phyloP scores from a whole-genome alignment of 1,284 basidiomycete species.

The Cystobasidiaceae sp. region DNA sequence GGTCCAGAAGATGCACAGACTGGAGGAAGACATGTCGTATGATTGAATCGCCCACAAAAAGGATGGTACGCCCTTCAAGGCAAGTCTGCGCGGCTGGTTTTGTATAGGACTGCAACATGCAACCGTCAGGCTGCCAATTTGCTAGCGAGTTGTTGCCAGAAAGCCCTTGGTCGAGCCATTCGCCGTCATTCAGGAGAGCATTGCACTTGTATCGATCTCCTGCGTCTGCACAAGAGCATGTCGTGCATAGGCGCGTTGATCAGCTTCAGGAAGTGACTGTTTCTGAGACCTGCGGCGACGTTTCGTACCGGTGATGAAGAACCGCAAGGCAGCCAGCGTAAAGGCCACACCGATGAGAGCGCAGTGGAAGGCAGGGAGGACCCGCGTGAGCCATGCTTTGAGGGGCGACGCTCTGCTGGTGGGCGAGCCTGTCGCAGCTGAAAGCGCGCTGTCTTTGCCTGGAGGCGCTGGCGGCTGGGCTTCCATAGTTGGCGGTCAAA shows the following conservation, averaged over 20 bases:
- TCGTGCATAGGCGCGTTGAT: background rate
- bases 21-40: slow-evolving; percentile 74
- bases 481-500: too few species aligned
- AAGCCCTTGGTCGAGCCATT: slow-evolving; percentile 63
- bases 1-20: slow-evolving; percentile 59
- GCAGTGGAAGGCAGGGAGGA: slow-evolving; percentile 9
- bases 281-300: background rate
- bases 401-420: too few species aligned
- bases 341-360: slow-evolving; percentile 13
- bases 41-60: slow-evolving; percentile 82
- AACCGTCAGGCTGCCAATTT: slow-evolving; percentile 80
- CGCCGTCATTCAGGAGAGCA: slow-evolving; percentile 63
- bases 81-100: slow-evolving; percentile 53
- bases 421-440: too few species aligned
- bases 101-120: slow-evolving; percentile 64
- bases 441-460: too few species aligned
- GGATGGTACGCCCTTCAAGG: slow-evolving; percentile 48
- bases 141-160: background rate
- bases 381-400: background rate
- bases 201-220: slow-evolving; percentile 67
- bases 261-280: background rate
- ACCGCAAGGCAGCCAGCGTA: slow-evolving; percentile 9
- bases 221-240: slow-evolving; percentile 50
- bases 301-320: slow-evolving; percentile 19
- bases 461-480: too few species aligned